Conservation (phyloP, 1,139 yeast genomes). For the Kodamaea ohmeri region DNA sequence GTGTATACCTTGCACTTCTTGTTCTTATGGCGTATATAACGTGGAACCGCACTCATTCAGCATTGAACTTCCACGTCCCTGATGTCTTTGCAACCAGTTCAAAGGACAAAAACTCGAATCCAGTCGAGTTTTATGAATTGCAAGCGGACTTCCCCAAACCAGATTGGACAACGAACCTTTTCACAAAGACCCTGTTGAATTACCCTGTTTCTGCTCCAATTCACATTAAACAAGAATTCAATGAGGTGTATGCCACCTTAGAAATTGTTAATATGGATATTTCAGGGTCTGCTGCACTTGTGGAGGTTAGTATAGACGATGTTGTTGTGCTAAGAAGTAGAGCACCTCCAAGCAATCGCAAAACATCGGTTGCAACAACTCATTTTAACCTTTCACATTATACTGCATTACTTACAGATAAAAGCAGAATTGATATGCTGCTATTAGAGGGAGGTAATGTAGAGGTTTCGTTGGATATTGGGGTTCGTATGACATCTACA, state of each 20-base stretch:
- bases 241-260: constrained; percentile 1
- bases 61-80: constrained; percentile 4
- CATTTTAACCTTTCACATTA: constrained; percentile 9
- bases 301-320: constrained; percentile 10
- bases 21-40: constrained; percentile 3
- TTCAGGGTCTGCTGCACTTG: constrained; percentile 1
- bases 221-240: background rate
- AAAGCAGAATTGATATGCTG: constrained; percentile 2
- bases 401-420: constrained; percentile 3
- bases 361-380: constrained; percentile 3
- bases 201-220: background rate
- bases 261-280: constrained; percentile 2
- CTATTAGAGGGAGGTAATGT: constrained; percentile 7
- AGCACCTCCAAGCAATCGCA: constrained; percentile 4
- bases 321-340: constrained; percentile 9
- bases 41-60: constrained; percentile 5
- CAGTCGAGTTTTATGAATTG: constrained; percentile 4
- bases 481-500: constrained; percentile 1
- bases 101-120: constrained; percentile 2
- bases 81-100: background rate
- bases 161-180: background rate
- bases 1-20: constrained; percentile 3
- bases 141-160: constrained; percentile 3
- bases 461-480: constrained; percentile 7
- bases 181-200: background rate